Evolutionary conservation across 1,284 basidiomycete species (phyloP).

Genomic region (Sphaerobolus stellatus): DNA sequence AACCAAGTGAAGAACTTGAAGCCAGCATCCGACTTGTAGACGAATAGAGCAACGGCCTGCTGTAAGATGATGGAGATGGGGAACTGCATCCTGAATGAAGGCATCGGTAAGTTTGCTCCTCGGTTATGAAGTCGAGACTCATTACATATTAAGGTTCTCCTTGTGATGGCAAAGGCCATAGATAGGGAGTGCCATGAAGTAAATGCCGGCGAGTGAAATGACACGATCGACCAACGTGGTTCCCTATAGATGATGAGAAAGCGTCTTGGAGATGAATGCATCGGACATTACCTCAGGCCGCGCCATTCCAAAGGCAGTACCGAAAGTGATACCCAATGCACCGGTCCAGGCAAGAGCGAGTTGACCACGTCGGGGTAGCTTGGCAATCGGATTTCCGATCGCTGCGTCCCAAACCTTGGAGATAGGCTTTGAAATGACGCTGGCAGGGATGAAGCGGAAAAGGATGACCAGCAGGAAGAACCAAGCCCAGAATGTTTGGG

Average conservation of each 20-base stretch:
- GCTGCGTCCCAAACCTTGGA: background rate
- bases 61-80: slow-evolving; percentile 11
- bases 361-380: background rate
- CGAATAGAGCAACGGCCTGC: slow-evolving; percentile 9
- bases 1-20: slow-evolving; percentile 3
- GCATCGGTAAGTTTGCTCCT: background rate
- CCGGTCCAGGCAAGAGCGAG: slow-evolving; percentile 4
- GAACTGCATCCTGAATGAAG: background rate
- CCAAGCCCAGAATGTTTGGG: slow-evolving; percentile 10
- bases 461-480: slow-evolving; percentile 12
- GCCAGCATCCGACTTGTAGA: slow-evolving; percentile 2
- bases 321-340: slow-evolving; percentile 10
- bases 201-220: slow-evolving; percentile 11
- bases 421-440: background rate
- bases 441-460: slow-evolving; percentile 5
- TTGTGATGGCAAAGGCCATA: background rate
- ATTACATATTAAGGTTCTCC: slow-evolving; percentile 1
- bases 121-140: background rate
- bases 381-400: background rate
- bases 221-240: slow-evolving; percentile 3
- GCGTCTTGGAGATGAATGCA: background rate
- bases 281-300: background rate
- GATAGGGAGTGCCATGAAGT: slow-evolving; percentile 4
- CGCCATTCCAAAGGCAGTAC: slow-evolving; percentile 3
- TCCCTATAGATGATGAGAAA: background rate